A percentile compares a stretch with the other conserved stretches of the same genome.
Conservation (phyloP, 306 rosid genomes). For the Abrus precatorius region DNA sequence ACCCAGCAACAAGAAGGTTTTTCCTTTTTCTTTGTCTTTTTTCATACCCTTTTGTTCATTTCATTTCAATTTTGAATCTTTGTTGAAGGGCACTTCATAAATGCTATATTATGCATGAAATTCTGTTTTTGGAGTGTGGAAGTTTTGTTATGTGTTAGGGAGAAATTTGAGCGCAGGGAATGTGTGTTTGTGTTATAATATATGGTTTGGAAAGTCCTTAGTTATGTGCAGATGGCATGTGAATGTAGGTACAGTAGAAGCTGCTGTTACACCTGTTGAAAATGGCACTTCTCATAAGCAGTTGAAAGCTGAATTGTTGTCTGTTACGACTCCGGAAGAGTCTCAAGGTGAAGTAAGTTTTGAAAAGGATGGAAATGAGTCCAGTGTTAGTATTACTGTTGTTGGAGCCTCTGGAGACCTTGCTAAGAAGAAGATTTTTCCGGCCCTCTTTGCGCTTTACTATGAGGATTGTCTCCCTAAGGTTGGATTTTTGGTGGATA, state of each 20-base stretch:
- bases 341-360: constrained; percentile 40
- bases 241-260: constrained; percentile 60
- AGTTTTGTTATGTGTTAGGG: constrained; percentile 16
- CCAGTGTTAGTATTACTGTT: constrained; percentile 80
- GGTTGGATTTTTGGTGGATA: constrained; percentile 52
- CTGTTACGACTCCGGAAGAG: constrained; percentile 51
- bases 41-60: constrained; percentile 14
- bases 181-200: constrained; percentile 6
- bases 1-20: constrained; percentile 67
- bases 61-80: constrained; percentile 10
- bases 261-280: constrained; percentile 56
- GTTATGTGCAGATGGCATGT: constrained; percentile 25
- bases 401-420: constrained; percentile 98
- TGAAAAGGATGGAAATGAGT: constrained; percentile 55
- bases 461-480: constrained; percentile 90
- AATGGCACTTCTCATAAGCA: constrained; percentile 54
- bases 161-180: constrained; percentile 11
- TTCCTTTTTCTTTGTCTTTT: constrained; percentile 9
- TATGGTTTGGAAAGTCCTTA: constrained; percentile 20
- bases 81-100: background rate
- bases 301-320: constrained; percentile 55
- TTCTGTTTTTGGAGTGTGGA: background rate
- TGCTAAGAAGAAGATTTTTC: constrained; percentile 95
- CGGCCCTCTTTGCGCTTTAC: constrained; percentile 91
- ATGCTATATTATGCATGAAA: background rate